These are phyloP conservation scores for Macrolepiota albuminosa DNA, from an alignment of 768 basidiomycete genomes.

Conservation along the genomic window DNA sequence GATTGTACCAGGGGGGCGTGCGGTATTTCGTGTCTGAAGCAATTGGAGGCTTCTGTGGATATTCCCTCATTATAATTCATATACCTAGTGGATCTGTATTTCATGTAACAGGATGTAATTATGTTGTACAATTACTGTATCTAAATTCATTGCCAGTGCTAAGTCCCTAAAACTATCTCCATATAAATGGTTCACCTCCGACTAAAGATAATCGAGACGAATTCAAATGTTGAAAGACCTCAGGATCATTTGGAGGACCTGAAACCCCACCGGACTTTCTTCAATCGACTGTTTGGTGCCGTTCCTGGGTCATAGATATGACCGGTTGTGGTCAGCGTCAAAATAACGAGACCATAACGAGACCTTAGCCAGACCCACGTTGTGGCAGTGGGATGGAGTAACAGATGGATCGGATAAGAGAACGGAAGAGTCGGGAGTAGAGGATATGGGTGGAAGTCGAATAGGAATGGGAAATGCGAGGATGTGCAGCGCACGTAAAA, in stretches of 20 bases:
- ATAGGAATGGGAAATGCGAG: too few species aligned
- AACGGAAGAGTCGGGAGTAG: too few species aligned
- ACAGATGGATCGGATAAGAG: too few species aligned
- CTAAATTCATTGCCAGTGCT: background rate
- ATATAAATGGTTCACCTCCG: too few species aligned
- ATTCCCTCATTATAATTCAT: background rate
- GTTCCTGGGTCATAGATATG: background rate
- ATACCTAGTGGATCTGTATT: background rate
- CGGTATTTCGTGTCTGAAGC: constrained; percentile 60
- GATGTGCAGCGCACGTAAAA: too few species aligned
- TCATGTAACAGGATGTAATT: background rate
- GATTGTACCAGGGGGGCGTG: constrained; percentile 64
- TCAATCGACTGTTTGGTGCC: background rate
- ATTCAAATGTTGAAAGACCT: background rate
- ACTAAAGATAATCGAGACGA: background rate
- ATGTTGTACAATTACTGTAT: background rate
- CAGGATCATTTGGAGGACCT: background rate
- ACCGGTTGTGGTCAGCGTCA: background rate
- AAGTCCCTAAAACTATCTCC: background rate
- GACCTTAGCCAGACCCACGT: background rate
- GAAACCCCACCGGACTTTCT: background rate
- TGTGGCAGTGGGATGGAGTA: too few species aligned
- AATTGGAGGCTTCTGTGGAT: constrained; percentile 34
- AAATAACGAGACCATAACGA: background rate
- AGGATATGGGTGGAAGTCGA: too few species aligned